Conservation (phyloP, 306 rosid species). For the Cucurbita maxima region DNA sequence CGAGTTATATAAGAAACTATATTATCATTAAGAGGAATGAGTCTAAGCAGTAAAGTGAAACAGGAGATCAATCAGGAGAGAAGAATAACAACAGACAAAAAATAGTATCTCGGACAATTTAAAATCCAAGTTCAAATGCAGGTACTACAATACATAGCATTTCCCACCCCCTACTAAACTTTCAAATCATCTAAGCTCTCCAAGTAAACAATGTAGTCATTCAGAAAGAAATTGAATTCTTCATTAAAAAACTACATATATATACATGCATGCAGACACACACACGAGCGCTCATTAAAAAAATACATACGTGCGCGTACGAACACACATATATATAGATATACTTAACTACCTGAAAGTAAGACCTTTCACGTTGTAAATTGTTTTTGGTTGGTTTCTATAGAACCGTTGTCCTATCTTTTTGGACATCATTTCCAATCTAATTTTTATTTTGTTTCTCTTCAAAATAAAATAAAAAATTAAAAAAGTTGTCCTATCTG, state of each 20-base stretch:
- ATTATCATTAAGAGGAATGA: not conserved
- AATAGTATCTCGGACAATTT: not conserved
- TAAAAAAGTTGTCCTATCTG: not conserved
- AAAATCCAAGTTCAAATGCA: not conserved
- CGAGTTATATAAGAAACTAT: not conserved
- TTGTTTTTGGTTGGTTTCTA: not conserved
- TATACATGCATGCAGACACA: too few relatives aligned
- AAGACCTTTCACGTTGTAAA: not conserved
- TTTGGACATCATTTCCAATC: not conserved
- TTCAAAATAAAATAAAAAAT: not conserved
- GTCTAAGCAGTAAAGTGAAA: not conserved
- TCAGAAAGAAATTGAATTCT: not conserved
- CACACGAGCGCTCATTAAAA: not conserved
- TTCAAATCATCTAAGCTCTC: not conserved
- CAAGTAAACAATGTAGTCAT: not conserved
- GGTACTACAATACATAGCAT: not conserved
- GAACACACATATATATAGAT: too few relatives aligned
- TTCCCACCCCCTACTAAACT: not conserved
- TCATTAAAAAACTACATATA: not conserved
- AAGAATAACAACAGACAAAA: not conserved
- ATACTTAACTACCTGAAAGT: not conserved
- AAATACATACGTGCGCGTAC: not conserved
- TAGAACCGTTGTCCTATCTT: not conserved
- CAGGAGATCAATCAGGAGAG: not conserved
- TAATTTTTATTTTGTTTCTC: not conserved